A percentile compares a stretch with the other conserved stretches of the same genome.
Conservation (phyloP, 257 asterid species). For the Sherardia arvensis region DNA sequence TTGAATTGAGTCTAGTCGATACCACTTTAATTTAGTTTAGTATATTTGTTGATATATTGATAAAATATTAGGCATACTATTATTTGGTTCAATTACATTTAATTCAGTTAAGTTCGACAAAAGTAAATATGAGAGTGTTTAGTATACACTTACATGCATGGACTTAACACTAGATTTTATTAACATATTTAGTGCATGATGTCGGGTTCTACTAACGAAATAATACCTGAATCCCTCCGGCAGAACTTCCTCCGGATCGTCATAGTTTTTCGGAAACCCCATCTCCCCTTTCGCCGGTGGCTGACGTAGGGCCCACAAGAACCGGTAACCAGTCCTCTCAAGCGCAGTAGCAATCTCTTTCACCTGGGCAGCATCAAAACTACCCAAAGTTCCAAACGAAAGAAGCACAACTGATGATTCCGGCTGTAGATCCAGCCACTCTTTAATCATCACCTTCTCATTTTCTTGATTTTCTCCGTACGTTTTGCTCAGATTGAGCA, state of each 20-base stretch:
- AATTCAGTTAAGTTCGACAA: too few species aligned
- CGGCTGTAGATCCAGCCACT: conserved; percentile 22
- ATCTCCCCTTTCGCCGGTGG: conserved; percentile 6
- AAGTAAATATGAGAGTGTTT: too few species aligned
- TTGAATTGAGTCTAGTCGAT: too few species aligned
- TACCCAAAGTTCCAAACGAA: conserved; percentile 18
- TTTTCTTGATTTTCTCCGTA: neutral
- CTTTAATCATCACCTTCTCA: conserved; percentile 7
- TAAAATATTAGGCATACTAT: too few species aligned
- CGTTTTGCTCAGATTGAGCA: conserved; percentile 3
- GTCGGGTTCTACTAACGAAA: too few species aligned
- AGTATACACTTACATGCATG: too few species aligned
- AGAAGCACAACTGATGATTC: conserved; percentile 20
- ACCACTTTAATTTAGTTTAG: too few species aligned
- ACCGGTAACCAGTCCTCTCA: conserved; percentile 3
- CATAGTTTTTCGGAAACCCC: conserved; percentile 7
- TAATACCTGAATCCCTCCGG: conserved; percentile 24
- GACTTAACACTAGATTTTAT: too few species aligned
- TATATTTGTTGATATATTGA: too few species aligned
- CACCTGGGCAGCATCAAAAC: conserved; percentile 9
- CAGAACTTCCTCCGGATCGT: conserved; percentile 15
- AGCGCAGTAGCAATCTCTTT: conserved; percentile 19
- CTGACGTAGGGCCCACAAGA: conserved; percentile 11
- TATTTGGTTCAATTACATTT: too few species aligned
- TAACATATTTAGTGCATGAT: too few species aligned